Evolutionary conservation across 225 moss, liverwort and hornwort genomes (phyloP).

Genomic region (Bryoerythrophyllum caledonicum): DNA sequence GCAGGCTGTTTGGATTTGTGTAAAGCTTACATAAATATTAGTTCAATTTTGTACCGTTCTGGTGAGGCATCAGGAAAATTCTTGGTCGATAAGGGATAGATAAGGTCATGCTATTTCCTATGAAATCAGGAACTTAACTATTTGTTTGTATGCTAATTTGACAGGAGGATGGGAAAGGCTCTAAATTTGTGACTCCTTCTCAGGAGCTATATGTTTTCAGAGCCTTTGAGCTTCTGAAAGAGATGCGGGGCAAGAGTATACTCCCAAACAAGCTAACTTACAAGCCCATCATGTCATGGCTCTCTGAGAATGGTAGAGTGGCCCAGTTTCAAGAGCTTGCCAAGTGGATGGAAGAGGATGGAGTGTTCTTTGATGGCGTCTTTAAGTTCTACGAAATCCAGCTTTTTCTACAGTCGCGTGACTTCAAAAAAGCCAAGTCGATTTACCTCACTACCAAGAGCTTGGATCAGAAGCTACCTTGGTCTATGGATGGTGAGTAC

Average conservation of each 20-base stretch:
- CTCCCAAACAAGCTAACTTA: constrained; percentile 54
- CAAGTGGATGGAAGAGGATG: constrained; percentile 51
- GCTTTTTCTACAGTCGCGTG: constrained; percentile 35
- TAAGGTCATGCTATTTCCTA: not conserved
- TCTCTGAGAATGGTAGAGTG: constrained; percentile 45
- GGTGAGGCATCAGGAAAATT: no score
- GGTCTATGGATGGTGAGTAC: constrained; percentile 53
- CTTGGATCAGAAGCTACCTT: constrained; percentile 31
- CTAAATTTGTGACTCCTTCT: constrained; percentile 25
- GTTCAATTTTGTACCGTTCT: no score
- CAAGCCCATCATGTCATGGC: constrained; percentile 67
- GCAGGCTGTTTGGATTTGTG: no score
- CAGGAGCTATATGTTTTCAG: constrained; percentile 41
- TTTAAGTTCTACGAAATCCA: constrained; percentile 52
- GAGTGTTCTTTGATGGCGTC: constrained; percentile 47
- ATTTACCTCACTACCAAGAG: constrained; percentile 51
- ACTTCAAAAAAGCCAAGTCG: constrained; percentile 43
- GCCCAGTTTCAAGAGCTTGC: constrained; percentile 42
- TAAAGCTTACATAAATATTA: no score
- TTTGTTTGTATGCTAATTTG: constrained; percentile 16
- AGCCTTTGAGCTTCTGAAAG: constrained; percentile 47
- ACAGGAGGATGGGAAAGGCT: constrained; percentile 37
- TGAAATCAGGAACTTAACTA: constrained; percentile 5
- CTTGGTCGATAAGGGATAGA: no score
- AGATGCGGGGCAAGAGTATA: constrained; percentile 55